phyloP scores from a whole-genome alignment of 2,329 filamentous ascomycete genomes.

The Fusarium decemcellulare region DNA sequence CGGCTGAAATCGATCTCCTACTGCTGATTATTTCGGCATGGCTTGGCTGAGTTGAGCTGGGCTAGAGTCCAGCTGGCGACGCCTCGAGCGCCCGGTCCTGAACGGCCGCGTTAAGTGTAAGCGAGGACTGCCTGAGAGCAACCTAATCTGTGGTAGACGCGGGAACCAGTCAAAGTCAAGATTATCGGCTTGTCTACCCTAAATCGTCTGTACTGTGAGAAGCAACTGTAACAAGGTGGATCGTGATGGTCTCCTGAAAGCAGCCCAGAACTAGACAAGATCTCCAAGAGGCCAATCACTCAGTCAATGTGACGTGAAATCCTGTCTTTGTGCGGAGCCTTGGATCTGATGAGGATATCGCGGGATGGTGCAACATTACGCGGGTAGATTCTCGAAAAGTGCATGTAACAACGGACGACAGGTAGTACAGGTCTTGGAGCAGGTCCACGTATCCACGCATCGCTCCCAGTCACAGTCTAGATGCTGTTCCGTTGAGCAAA shows the following conservation, averaged over 20 bases:
- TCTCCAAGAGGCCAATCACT: constrained; percentile 25
- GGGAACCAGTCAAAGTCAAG: constrained; percentile 5
- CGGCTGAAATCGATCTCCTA: constrained; percentile 28
- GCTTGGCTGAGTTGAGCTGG: constrained; percentile 12
- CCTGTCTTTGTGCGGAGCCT: constrained; percentile 6
- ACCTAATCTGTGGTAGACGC: constrained; percentile 11
- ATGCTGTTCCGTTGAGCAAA: too few relatives aligned
- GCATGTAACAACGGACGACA: constrained; percentile 14
- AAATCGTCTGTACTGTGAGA: background rate
- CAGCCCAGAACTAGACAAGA: constrained; percentile 26
- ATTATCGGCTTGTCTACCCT: background rate
- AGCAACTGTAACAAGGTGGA: constrained; percentile 22
- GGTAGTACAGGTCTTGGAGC: background rate
- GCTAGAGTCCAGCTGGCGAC: constrained; percentile 21
- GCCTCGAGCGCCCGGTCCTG: constrained; percentile 23
- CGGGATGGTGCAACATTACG: constrained; percentile 14
- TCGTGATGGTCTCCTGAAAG: constrained; percentile 28
- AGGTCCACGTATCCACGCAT: constrained; percentile 16
- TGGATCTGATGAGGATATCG: constrained; percentile 1
- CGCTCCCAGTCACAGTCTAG: background rate
- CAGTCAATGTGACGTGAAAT: background rate
- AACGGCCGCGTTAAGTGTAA: constrained; percentile 16
- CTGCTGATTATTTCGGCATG: constrained; percentile 19
- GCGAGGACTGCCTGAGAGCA: background rate
- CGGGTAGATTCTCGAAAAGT: constrained; percentile 13